Conservation (phyloP, 768 basidiomycete genomes). For the Macrolepiota fuliginosa region DNA sequence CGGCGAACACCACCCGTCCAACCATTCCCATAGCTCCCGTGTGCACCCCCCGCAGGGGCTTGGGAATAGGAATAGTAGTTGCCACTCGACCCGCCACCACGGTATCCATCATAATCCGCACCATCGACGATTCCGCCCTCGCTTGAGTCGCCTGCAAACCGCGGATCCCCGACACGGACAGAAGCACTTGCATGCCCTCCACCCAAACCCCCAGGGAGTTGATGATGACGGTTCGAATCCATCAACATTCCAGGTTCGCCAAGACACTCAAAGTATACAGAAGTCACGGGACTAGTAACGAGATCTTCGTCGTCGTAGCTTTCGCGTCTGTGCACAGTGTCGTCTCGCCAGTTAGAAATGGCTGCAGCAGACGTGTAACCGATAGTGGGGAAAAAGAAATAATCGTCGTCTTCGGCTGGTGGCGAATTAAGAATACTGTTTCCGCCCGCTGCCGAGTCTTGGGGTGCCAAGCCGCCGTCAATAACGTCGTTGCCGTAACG, state of each 20-base stretch:
- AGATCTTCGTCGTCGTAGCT: background rate
- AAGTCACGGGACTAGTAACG: background rate
- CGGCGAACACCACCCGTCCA: background rate
- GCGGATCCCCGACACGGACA: constrained; percentile 5
- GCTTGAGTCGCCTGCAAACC: constrained; percentile 8
- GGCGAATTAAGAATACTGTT: constrained; percentile 19
- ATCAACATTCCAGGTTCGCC: constrained; percentile 19
- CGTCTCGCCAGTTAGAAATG: constrained; percentile 18
- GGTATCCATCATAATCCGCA: constrained; percentile 10
- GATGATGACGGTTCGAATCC: constrained; percentile 34
- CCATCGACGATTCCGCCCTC: background rate
- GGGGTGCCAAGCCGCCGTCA: constrained; percentile 11
- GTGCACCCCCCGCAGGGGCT: background rate
- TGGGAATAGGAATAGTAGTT: background rate
- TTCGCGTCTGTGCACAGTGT: background rate
- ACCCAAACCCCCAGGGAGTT: constrained; percentile 35
- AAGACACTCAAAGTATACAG: constrained; percentile 4
- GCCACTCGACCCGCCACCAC: background rate
- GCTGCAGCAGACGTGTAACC: constrained; percentile 17
- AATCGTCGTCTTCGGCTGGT: constrained; percentile 18
- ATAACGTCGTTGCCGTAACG: constrained; percentile 8
- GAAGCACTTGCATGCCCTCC: constrained; percentile 26
- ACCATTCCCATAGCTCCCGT: background rate
- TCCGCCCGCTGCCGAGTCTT: constrained; percentile 17
- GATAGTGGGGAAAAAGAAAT: constrained; percentile 18